Percentiles rank a stretch among this genome's conserved stretches.
phyloP scores from a whole-genome alignment of 805 yeast genomes.

The Starmerella roubikii region DNA sequence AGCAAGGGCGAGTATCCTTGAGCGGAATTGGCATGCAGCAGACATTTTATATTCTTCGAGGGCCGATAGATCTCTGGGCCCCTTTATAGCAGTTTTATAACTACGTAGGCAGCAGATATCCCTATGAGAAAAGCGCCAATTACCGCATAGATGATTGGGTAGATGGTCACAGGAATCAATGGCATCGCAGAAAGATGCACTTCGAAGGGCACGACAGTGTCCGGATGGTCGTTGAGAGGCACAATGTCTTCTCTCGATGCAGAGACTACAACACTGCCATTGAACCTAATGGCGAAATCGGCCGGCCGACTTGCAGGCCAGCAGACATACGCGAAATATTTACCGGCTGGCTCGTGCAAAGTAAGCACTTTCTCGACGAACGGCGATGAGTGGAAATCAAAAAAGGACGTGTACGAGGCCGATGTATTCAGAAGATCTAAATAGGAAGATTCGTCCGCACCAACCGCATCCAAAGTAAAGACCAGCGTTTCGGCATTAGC shows the following conservation, averaged over 20 bases:
- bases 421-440: neutral
- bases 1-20: slow-evolving; percentile 13
- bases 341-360: slow-evolving; percentile 7
- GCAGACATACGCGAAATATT: slow-evolving; percentile 24
- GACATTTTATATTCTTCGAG: no score
- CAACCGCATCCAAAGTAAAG: no score
- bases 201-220: slow-evolving; percentile 5
- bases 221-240: neutral
- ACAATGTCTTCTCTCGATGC: slow-evolving; percentile 11
- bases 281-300: slow-evolving; percentile 18
- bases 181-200: slow-evolving; percentile 11
- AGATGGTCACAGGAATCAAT: slow-evolving; percentile 9
- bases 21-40: neutral
- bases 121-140: neutral
- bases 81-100: neutral
- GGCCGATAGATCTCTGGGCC: neutral
- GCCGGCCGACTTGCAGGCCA: slow-evolving; percentile 28
- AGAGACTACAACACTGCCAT: slow-evolving; percentile 2
- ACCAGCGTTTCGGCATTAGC: slow-evolving; percentile 18
- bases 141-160: slow-evolving; percentile 6
- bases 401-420: neutral
- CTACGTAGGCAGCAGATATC: neutral
- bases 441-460: no score
- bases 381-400: neutral
- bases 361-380: neutral